These are phyloP conservation scores for Fusarium tanahbumbuense DNA, from an alignment of 2,329 filamentous ascomycete genomes.

Conservation along the genomic window DNA sequence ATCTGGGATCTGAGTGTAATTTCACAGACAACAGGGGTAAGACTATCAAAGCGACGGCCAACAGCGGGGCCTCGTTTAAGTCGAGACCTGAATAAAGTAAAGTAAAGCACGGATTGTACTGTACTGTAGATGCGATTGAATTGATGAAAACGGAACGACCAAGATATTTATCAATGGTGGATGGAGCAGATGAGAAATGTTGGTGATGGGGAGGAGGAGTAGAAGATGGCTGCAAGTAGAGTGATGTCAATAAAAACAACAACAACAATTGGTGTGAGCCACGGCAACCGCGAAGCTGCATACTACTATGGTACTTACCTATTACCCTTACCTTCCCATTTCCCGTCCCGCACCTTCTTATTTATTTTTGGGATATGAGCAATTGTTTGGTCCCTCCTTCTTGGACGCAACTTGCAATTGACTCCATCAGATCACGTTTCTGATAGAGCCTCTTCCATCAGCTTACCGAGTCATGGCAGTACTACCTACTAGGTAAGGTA, in stretches of 20 bases:
- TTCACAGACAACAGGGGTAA: slow-evolving; percentile 44
- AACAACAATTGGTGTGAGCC: slow-evolving; percentile 21
- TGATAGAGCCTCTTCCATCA: neutral
- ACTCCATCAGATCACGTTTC: neutral
- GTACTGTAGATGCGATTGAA: slow-evolving; percentile 23
- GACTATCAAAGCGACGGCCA: slow-evolving; percentile 32
- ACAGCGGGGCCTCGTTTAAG: slow-evolving; percentile 40
- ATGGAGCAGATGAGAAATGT: slow-evolving; percentile 7
- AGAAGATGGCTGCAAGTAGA: neutral
- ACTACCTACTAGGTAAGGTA: neutral
- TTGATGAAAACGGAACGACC: slow-evolving; percentile 25
- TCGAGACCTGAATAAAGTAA: slow-evolving; percentile 4
- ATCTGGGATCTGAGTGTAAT: slow-evolving; percentile 41
- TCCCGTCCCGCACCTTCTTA: neutral
- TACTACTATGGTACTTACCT: neutral
- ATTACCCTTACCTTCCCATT: neutral
- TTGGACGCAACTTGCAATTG: neutral
- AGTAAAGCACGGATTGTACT: slow-evolving; percentile 7
- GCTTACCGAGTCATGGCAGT: neutral
- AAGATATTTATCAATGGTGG: slow-evolving; percentile 37
- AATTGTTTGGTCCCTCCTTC: neutral
- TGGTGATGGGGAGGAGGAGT: slow-evolving; percentile 21
- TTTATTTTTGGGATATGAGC: neutral
- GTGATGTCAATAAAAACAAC: slow-evolving; percentile 34
- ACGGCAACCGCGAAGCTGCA: slow-evolving; percentile 32